Conservation (phyloP, 441 rosid genomes). For the Arabidopsis lyrata region DNA sequence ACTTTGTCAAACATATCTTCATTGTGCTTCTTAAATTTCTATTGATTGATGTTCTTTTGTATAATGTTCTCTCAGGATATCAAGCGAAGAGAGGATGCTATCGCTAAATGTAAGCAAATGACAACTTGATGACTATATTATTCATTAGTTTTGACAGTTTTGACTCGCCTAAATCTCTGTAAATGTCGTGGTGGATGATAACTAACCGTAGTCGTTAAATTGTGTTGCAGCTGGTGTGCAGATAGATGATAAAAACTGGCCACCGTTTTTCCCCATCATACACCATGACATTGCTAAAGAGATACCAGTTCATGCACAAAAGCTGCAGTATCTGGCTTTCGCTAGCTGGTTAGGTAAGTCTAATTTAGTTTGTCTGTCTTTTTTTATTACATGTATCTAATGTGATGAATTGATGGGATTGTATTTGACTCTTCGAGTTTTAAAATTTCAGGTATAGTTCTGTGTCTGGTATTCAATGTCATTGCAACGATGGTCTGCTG, state of each 20-base stretch:
- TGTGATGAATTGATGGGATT: conserved; percentile 1
- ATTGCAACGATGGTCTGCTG: conserved; percentile 83
- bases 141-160: conserved; percentile 23
- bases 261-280: conserved; percentile 89
- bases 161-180: neutral
- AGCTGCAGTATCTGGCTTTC: conserved; percentile 91
- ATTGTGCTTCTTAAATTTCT: neutral
- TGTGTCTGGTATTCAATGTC: conserved; percentile 81
- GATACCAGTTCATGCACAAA: conserved; percentile 89
- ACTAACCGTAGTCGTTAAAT: conserved; percentile 19
- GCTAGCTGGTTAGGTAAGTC: conserved; percentile 92
- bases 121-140: conserved; percentile 2
- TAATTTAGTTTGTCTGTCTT: neutral
- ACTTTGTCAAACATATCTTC: neutral
- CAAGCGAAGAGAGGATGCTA: conserved; percentile 86
- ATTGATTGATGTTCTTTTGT: conserved; percentile 7
- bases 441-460: conserved; percentile 69
- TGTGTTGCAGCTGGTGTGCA: conserved; percentile 70
- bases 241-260: conserved; percentile 85
- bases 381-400: neutral
- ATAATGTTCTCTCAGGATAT: conserved; percentile 60
- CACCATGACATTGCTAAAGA: conserved; percentile 98
- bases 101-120: conserved; percentile 59
- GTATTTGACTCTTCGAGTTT: conserved; percentile 11
- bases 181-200: neutral